phyloP scores from a whole-genome alignment of 805 yeast species.

The Saccharomycopsis sp. region DNA sequence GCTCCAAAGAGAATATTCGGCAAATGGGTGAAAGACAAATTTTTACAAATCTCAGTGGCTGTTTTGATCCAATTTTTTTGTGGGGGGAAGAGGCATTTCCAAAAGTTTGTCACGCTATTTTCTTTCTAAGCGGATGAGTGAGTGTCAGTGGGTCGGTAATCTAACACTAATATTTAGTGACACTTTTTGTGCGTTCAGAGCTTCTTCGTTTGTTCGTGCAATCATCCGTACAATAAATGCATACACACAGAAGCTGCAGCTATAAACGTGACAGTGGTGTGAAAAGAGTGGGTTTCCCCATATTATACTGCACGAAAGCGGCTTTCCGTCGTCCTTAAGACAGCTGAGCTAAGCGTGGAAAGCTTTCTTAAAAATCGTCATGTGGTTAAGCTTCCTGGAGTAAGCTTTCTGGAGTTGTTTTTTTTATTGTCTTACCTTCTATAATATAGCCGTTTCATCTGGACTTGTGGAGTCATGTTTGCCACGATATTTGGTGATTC shows the following conservation, averaged over 20 bases:
- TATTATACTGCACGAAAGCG: not conserved
- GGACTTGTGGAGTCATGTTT: no score
- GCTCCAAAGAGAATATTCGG: not conserved
- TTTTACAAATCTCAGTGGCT: not conserved
- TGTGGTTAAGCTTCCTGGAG: not conserved
- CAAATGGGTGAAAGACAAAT: no score
- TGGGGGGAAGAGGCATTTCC: not conserved
- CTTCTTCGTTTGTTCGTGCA: not conserved
- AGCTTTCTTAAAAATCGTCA: not conserved
- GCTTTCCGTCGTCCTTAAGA: not conserved
- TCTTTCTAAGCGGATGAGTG: not conserved
- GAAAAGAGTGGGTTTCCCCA: not conserved
- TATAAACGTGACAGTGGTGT: not conserved
- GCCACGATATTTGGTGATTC: not conserved
- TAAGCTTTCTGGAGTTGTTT: no score
- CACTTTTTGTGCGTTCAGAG: not conserved
- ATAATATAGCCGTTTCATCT: no score
- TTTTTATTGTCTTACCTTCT: no score
- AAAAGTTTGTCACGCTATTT: not conserved
- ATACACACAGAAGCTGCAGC: no score
- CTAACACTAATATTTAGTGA: not conserved
- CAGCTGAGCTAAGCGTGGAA: not conserved
- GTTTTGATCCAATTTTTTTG: not conserved
- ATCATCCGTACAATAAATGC: not conserved
- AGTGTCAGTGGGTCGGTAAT: not conserved